phyloP scores from a whole-genome alignment of 73 alveolate genomes.

The Blepharisma japonicum region DNA sequence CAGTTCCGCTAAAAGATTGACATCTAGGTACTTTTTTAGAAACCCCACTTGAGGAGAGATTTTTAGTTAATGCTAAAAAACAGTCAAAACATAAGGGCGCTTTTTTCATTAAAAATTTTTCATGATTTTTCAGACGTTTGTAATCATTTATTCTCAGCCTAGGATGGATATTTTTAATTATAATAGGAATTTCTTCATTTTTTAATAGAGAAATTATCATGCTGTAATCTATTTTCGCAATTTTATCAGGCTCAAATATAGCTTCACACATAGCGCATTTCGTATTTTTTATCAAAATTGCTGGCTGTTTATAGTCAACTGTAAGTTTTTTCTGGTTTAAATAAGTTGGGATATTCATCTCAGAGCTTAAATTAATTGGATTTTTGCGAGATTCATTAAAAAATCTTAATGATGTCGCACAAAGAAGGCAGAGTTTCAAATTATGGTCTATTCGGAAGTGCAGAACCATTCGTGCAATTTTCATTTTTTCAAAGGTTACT shows the following conservation, averaged over 20 bases:
- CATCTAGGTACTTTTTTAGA: not conserved
- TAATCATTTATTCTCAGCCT: not conserved
- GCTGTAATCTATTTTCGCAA: not conserved
- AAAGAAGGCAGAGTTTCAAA: conserved; percentile 72
- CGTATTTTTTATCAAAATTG: not conserved
- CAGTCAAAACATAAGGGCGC: not conserved
- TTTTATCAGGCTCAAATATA: not conserved
- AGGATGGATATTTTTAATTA: conserved; percentile 4
- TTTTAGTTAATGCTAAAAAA: not conserved
- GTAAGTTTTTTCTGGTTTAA: conserved; percentile 15
- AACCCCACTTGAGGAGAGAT: not conserved
- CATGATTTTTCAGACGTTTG: not conserved
- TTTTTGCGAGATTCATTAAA: not conserved
- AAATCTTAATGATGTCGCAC: conserved; percentile 79
- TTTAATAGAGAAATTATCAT: not conserved
- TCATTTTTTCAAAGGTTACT: conserved; percentile 78
- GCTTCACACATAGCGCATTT: conserved; percentile 14
- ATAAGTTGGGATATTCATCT: not conserved
- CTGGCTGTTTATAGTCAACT: not conserved
- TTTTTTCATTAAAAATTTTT: not conserved
- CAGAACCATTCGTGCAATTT: conserved; percentile 80
- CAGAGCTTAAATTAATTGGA: not conserved
- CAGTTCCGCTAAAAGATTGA: not conserved
- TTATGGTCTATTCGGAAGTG: conserved; percentile 73
- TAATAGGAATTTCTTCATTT: not conserved